These are phyloP conservation scores for Claviceps sp. DNA, from an alignment of 2,329 filamentous ascomycete genomes.

Conservation along the genomic window DNA sequence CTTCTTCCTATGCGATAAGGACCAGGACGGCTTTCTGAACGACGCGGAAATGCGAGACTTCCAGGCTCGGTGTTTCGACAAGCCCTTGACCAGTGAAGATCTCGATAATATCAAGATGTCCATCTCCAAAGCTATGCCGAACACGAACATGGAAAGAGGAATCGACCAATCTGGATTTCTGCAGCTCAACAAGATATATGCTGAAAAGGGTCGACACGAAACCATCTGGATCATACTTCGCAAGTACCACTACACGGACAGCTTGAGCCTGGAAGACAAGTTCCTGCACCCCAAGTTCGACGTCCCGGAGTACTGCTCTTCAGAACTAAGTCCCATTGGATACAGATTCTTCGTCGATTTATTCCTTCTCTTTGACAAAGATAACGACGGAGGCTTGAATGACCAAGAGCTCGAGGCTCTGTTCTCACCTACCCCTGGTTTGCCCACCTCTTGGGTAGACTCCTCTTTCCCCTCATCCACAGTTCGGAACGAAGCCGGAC, in stretches of 20 bases:
- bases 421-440: constrained; percentile 84
- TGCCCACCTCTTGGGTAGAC: constrained; percentile 78
- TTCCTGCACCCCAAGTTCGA: constrained; percentile 92
- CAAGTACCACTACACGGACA: constrained; percentile 93
- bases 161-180: constrained; percentile 77
- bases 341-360: constrained; percentile 97
- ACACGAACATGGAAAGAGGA: constrained; percentile 51
- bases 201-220: constrained; percentile 92
- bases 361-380: constrained; percentile 89
- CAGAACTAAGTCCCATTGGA: constrained; percentile 83
- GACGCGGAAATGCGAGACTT: constrained; percentile 86
- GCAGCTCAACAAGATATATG: constrained; percentile 87
- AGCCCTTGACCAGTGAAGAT: constrained; percentile 67
- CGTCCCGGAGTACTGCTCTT: constrained; percentile 80
- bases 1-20: constrained; percentile 92
- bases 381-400: constrained; percentile 91
- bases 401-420: constrained; percentile 71
- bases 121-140: constrained; percentile 55
- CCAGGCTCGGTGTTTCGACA: constrained; percentile 84
- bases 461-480: constrained; percentile 86
- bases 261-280: constrained; percentile 75
- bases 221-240: constrained; percentile 96
- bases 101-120: constrained; percentile 83
- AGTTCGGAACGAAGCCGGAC: constrained; percentile 84
- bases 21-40: constrained; percentile 85